phyloP scores from a whole-genome alignment of 805 yeast species.

The Lachancea mirantina region DNA sequence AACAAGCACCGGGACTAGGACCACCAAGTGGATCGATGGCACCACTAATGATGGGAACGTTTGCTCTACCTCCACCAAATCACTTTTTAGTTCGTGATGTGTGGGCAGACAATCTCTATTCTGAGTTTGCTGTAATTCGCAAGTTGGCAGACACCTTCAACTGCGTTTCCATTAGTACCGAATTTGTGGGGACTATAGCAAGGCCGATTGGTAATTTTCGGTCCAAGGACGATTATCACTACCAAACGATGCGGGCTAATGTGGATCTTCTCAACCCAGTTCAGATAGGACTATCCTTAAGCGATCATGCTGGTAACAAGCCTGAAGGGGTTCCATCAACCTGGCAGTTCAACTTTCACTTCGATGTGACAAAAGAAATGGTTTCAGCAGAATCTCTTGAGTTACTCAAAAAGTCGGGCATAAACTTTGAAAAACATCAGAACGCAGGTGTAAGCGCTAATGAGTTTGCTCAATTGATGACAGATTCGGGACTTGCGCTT shows the following conservation, averaged over 20 bases:
- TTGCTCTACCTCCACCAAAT: constrained; percentile 25
- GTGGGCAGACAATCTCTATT: constrained; percentile 62
- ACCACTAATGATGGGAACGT: constrained; percentile 12
- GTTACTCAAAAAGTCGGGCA: constrained; percentile 70
- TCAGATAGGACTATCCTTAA: constrained; percentile 74
- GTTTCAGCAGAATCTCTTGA: constrained; percentile 79
- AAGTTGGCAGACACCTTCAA: constrained; percentile 48
- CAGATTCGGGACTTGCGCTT: constrained; percentile 78
- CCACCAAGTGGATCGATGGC: constrained; percentile 8
- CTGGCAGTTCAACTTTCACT: constrained; percentile 95
- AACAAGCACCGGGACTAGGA: constrained; percentile 17
- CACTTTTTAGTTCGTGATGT: constrained; percentile 56
- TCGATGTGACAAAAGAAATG: constrained; percentile 75
- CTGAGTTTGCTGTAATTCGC: constrained; percentile 57
- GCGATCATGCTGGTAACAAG: constrained; percentile 61
- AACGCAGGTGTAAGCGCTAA: constrained; percentile 70
- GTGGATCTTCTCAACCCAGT: constrained; percentile 80
- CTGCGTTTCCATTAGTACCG: constrained; percentile 70
- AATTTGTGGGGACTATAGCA: constrained; percentile 93
- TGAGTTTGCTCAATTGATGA: constrained; percentile 76
- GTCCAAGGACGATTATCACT: constrained; percentile 86
- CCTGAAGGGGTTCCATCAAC: constrained; percentile 66
- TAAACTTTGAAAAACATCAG: constrained; percentile 70
- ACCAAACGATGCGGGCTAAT: constrained; percentile 88
- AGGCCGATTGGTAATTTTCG: constrained; percentile 93